Evolutionary conservation across 768 basidiomycete species (phyloP), one percentile per base, ranked within the genome.

Genomic region (Trametes cinnabarina): DNA sequence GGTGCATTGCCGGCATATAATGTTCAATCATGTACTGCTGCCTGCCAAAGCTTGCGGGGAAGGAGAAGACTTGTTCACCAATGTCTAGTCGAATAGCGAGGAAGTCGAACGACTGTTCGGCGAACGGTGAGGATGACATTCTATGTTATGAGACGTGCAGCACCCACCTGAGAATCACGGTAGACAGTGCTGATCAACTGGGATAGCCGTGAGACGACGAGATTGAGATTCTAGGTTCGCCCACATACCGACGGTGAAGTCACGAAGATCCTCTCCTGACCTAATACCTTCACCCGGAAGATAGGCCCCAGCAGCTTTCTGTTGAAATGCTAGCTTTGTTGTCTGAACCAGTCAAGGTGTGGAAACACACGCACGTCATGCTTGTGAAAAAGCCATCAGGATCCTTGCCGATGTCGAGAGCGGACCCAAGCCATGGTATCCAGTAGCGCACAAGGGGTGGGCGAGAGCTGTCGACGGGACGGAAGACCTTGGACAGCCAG

Each of bases 391-490:
- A 64, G 0, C n/a, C 48, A 37, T 68, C 67, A 14, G 66, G 65
- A 30, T 65, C 52, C 43, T 41, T 60, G 19, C 65, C 63, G 40
- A 68, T 50, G 12, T 48, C 55, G 1, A 68, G 19, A 0, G 65
- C 63, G 22, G 65, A 58, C 22, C 66, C 65, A 2, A 67, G 15
- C 65, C 66, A 66, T 55, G 65, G 63, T 22, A 68, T 54, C 56
- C 53, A 58, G 40, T 62, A 63, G 20, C 46, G 51, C 3, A 60
- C 64, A 12, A 41, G 51, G 19, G 65, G 65, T 11, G 65, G 60
- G 28, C 64, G 43, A 19, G 46, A 48, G 10, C 37, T 12, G 22
- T 52, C 43, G 22, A 26, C 25, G 2, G 51, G 20, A 8, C 46
- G 51, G n/a, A 59, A 26, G 17, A 59, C 22, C 25, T 59, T 59